phyloP scores from a whole-genome alignment of 495 filamentous ascomycete genomes.

The Arthonia radiata region DNA sequence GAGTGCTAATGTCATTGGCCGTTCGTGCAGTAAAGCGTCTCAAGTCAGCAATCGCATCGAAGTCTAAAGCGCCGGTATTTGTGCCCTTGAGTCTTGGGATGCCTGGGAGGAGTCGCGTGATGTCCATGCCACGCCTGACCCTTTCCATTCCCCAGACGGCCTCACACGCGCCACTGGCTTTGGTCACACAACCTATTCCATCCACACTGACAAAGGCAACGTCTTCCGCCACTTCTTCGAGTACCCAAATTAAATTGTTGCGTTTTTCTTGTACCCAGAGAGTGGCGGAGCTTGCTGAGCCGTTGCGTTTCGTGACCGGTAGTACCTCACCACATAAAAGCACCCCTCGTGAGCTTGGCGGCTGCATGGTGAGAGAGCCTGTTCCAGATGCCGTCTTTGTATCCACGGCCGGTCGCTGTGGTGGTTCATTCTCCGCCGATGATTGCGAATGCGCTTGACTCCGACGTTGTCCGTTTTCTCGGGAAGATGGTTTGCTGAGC shows the following conservation, averaged over 20 bases:
- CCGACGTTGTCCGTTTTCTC: slow-evolving; percentile 27
- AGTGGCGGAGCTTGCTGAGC: slow-evolving; percentile 69
- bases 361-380: slow-evolving; percentile 25
- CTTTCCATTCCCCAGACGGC: slow-evolving; percentile 60
- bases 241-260: slow-evolving; percentile 83
- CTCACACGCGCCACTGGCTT: slow-evolving; percentile 38
- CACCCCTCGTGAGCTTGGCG: slow-evolving; percentile 69
- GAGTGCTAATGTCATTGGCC: slow-evolving; percentile 46
- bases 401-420: no score
- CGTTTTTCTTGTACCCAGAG: slow-evolving; percentile 96
- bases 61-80: slow-evolving; percentile 38
- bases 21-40: slow-evolving; percentile 67
- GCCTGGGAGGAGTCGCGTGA: slow-evolving; percentile 52
- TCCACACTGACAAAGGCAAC: slow-evolving; percentile 50
- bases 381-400: slow-evolving; percentile 25
- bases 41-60: slow-evolving; percentile 37
- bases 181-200: slow-evolving; percentile 41
- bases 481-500: slow-evolving; percentile 66
- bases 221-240: slow-evolving; percentile 94
- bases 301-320: slow-evolving; percentile 86
- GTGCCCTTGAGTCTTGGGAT: slow-evolving; percentile 47
- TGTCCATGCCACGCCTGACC: slow-evolving; percentile 36
- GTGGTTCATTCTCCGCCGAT: slow-evolving; percentile 58
- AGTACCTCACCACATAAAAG: slow-evolving; percentile 91
- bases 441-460: slow-evolving; percentile 36